These are phyloP conservation scores for Hydrangea macrophylla DNA, from an alignment of 148 eudicot species.

Conservation along the genomic window DNA sequence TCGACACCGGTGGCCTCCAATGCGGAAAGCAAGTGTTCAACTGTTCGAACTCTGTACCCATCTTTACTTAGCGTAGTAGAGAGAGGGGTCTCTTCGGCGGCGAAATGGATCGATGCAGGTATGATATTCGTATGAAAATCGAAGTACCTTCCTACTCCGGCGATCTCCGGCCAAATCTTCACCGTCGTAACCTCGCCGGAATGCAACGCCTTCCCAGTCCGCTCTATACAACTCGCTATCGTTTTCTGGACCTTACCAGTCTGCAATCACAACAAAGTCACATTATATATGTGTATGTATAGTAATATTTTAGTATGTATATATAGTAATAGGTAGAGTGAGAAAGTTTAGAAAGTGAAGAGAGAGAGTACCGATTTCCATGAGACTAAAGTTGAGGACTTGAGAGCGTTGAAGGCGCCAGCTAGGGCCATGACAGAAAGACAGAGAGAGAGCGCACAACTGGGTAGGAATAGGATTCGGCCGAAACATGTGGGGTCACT, in stretches of 20 bases:
- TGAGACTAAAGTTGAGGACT: no score
- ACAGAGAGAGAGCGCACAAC: no score
- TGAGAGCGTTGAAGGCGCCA: no score
- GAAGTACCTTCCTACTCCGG: constrained; percentile 57
- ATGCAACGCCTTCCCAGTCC: constrained; percentile 56
- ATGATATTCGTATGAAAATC: constrained; percentile 31
- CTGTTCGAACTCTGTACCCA: constrained; percentile 49
- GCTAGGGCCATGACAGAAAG: no score
- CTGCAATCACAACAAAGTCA: constrained; percentile 28
- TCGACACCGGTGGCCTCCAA: constrained; percentile 70
- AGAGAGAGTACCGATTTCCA: no score
- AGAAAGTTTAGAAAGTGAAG: no score
- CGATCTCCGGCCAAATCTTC: constrained; percentile 48
- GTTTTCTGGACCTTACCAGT: constrained; percentile 61
- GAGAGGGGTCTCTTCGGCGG: constrained; percentile 50
- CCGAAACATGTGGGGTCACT: no score
- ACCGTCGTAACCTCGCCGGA: constrained; percentile 48
- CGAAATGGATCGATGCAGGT: constrained; percentile 43
- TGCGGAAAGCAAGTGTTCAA: constrained; percentile 77
- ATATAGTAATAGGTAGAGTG: no score
- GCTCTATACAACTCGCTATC: constrained; percentile 36
- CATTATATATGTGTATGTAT: no score
- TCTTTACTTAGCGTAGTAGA: constrained; percentile 52
- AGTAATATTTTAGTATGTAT: no score
- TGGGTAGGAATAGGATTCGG: no score